phyloP scores from a whole-genome alignment of 129 eudicot genomes.

The Chrysanthemum makinoi region DNA sequence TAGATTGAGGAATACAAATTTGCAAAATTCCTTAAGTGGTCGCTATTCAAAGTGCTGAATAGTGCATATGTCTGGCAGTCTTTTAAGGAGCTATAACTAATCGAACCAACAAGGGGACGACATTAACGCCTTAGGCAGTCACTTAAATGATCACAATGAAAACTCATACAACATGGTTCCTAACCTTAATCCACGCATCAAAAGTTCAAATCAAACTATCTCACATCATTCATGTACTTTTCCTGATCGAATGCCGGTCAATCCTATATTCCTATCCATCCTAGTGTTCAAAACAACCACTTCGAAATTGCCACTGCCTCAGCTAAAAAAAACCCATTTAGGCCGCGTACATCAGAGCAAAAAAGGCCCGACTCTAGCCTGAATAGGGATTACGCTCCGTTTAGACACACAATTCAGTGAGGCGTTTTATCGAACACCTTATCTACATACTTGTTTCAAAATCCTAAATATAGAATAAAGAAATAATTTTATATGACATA shows the following conservation, averaged over 20 bases:
- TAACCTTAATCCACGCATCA: not conserved
- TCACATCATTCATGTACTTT: not conserved
- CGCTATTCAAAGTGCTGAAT: not conserved
- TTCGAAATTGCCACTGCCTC: not conserved
- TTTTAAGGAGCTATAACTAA: not conserved
- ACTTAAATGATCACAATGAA: too few relatives aligned
- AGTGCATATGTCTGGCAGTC: too few relatives aligned
- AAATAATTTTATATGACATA: constrained; percentile 20
- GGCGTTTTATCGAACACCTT: constrained; percentile 55
- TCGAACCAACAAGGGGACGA: not conserved
- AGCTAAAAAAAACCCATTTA: not conserved
- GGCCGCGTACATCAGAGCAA: not conserved
- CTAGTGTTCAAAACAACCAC: too few relatives aligned
- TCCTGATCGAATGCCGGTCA: not conserved
- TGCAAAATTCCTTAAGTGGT: not conserved
- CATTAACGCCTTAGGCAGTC: not conserved
- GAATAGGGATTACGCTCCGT: too few relatives aligned
- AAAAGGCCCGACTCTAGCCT: not conserved
- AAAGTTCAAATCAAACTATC: not conserved
- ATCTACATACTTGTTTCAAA: not conserved
- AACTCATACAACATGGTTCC: not conserved
- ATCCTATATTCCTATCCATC: not conserved
- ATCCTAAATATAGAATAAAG: not conserved
- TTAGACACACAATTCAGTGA: constrained; percentile 10
- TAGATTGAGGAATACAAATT: not conserved